These are phyloP conservation scores for Xylariaceae sp. DNA, from an alignment of 2,329 filamentous ascomycete genomes.

Conservation along the genomic window DNA sequence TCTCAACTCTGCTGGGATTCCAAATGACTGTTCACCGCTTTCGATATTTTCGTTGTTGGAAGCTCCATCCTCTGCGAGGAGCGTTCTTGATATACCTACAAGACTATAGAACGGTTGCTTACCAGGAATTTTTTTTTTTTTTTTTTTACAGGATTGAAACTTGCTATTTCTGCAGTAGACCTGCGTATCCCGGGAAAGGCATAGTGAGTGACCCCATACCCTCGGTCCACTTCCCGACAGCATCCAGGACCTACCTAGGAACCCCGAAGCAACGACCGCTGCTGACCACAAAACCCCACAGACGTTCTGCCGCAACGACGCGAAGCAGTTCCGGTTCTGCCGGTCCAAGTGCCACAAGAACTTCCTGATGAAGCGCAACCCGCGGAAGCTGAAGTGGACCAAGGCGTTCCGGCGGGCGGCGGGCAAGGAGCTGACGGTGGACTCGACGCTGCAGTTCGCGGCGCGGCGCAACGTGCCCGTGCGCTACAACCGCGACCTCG, in stretches of 20 bases:
- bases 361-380: slow-evolving; percentile 93
- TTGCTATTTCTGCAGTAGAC: slow-evolving; percentile 72
- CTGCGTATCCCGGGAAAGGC: slow-evolving; percentile 64
- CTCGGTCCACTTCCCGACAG: neutral
- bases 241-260: neutral
- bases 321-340: slow-evolving; percentile 58
- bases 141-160: slow-evolving; percentile 56
- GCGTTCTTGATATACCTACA: neutral
- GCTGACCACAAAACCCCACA: neutral
- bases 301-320: slow-evolving; percentile 33
- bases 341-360: slow-evolving; percentile 45
- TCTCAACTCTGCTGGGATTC: neutral
- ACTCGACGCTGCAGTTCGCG: slow-evolving; percentile 89
- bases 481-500: slow-evolving; percentile 92
- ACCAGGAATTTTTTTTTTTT: slow-evolving; percentile 7
- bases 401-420: slow-evolving; percentile 86
- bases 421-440: slow-evolving; percentile 80
- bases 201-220: slow-evolving; percentile 56
- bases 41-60: neutral
- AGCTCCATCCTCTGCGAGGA: neutral
- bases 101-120: slow-evolving; percentile 1
- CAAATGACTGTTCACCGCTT: neutral
- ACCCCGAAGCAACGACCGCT: slow-evolving; percentile 1
- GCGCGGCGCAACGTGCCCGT: slow-evolving; percentile 92
- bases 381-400: slow-evolving; percentile 95